Evolutionary conservation across 352 stramenopile genomes (phyloP).

Genomic region (Thraustotheca clavata): DNA sequence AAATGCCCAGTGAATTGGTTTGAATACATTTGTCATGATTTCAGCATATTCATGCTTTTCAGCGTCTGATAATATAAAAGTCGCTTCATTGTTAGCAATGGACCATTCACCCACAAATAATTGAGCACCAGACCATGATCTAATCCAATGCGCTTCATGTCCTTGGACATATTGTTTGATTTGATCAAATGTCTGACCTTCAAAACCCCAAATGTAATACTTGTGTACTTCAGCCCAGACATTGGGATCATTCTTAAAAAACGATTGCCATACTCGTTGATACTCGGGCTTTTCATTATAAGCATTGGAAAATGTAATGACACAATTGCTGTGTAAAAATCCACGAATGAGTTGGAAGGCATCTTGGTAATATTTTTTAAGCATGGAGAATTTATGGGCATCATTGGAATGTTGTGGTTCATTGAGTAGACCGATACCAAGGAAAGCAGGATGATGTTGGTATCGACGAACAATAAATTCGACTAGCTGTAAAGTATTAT

Average conservation of each 20-base stretch:
- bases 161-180: slow-evolving; percentile 47
- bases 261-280: slow-evolving; percentile 34
- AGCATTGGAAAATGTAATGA: slow-evolving; percentile 43
- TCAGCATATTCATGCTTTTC: slow-evolving; percentile 42
- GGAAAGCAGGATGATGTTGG: slow-evolving; percentile 32
- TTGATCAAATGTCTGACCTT: slow-evolving; percentile 44
- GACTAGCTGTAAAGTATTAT: slow-evolving; percentile 60
- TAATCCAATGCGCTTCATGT: slow-evolving; percentile 41
- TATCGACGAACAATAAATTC: slow-evolving; percentile 45
- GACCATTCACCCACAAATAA: slow-evolving; percentile 82
- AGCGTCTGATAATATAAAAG: slow-evolving; percentile 38
- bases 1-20: slow-evolving; percentile 73
- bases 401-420: slow-evolving; percentile 44
- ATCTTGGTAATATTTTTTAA: slow-evolving; percentile 48
- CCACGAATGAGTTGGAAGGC: slow-evolving; percentile 47
- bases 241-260: slow-evolving; percentile 30
- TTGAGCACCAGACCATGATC: slow-evolving; percentile 43
- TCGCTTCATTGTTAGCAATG: slow-evolving; percentile 34
- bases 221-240: slow-evolving; percentile 45
- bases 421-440: slow-evolving; percentile 75
- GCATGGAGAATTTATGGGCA: slow-evolving; percentile 13
- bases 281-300: slow-evolving; percentile 40
- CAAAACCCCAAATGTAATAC: slow-evolving; percentile 61
- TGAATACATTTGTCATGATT: slow-evolving; percentile 49
- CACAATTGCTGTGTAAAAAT: slow-evolving; percentile 46